phyloP scores from a whole-genome alignment of 192 early-diverging fungal genomes.

The Linnemannia hyalina region DNA sequence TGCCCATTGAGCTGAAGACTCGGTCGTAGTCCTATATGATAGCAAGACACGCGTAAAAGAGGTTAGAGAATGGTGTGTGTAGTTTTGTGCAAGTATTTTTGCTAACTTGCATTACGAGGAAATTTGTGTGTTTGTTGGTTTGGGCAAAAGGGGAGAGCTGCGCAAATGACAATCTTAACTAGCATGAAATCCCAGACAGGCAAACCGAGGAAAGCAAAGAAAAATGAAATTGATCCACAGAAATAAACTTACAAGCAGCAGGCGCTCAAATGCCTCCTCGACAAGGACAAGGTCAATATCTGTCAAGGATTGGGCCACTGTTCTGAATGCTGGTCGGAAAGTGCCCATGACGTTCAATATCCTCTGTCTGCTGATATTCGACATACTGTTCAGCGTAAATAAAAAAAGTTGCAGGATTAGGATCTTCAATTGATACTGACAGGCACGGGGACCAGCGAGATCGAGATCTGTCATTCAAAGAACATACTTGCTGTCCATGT shows the following conservation, averaged over 20 bases:
- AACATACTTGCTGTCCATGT: conserved; percentile 87
- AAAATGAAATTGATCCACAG: neutral
- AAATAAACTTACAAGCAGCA: conserved; percentile 74
- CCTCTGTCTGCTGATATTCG: conserved; percentile 75
- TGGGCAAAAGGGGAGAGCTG: neutral
- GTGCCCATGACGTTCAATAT: conserved; percentile 90
- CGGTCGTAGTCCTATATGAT: conserved; percentile 87
- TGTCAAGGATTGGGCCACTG: conserved; percentile 88
- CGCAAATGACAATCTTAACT: conserved; percentile 3
- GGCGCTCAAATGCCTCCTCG: conserved; percentile 95
- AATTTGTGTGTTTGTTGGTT: neutral
- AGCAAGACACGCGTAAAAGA: neutral
- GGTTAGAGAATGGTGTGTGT: neutral
- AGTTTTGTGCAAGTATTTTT: neutral
- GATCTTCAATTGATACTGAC: too few species aligned
- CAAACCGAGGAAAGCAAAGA: neutral
- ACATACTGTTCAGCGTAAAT: conserved; percentile 62
- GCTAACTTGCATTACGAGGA: neutral
- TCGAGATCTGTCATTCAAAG: too few species aligned
- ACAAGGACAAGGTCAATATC: conserved; percentile 96
- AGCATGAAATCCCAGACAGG: neutral
- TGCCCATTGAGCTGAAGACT: conserved; percentile 94
- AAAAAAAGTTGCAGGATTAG: neutral
- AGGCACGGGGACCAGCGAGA: too few species aligned
- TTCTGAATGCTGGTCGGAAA: conserved; percentile 91